Percentiles rank a stretch among this genome's conserved stretches.
These are phyloP conservation scores for Didymella segeticola DNA, from an alignment of 2,329 filamentous ascomycete species.

Conservation along the genomic window DNA sequence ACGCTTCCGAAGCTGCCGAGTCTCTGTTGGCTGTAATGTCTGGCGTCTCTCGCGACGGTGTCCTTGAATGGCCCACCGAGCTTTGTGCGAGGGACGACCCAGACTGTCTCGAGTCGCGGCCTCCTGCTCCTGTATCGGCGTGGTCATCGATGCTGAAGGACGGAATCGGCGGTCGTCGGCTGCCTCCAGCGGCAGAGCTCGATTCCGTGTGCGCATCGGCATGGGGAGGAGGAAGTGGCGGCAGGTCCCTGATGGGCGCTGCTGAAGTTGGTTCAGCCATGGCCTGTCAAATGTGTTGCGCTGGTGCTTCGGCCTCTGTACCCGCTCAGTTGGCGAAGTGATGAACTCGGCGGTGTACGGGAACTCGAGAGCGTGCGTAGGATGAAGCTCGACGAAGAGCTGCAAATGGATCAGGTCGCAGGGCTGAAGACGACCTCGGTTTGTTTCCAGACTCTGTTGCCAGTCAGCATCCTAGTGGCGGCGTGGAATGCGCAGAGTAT, in stretches of 20 bases:
- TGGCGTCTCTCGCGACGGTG: conserved; percentile 43
- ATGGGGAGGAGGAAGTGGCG: conserved; percentile 33
- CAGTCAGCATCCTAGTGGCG: conserved; percentile 21
- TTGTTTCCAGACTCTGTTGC: conserved; percentile 3
- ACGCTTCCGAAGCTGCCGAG: conserved; percentile 32
- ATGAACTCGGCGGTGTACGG: background rate
- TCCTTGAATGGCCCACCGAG: conserved; percentile 45
- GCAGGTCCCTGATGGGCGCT: conserved; percentile 32
- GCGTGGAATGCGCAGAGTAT: conserved; percentile 21
- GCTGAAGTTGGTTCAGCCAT: conserved; percentile 39
- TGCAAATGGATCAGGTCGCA: conserved; percentile 3
- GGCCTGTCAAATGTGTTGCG: conserved; percentile 18
- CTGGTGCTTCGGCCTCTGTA: conserved; percentile 13
- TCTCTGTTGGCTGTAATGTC: conserved; percentile 34
- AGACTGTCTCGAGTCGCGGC: conserved; percentile 44
- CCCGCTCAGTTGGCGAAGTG: background rate
- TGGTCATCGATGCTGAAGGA: conserved; percentile 44
- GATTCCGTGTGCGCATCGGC: conserved; percentile 20
- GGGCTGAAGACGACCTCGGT: background rate
- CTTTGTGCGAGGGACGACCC: conserved; percentile 42
- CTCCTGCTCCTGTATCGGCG: conserved; percentile 35
- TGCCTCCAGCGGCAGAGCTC: conserved; percentile 8
- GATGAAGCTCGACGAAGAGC: background rate
- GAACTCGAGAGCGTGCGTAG: background rate
- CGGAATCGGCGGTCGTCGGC: conserved; percentile 34